These are phyloP conservation scores for Solanum aculeatissimum DNA, from an alignment of 305 asterid species.

Conservation along the genomic window DNA sequence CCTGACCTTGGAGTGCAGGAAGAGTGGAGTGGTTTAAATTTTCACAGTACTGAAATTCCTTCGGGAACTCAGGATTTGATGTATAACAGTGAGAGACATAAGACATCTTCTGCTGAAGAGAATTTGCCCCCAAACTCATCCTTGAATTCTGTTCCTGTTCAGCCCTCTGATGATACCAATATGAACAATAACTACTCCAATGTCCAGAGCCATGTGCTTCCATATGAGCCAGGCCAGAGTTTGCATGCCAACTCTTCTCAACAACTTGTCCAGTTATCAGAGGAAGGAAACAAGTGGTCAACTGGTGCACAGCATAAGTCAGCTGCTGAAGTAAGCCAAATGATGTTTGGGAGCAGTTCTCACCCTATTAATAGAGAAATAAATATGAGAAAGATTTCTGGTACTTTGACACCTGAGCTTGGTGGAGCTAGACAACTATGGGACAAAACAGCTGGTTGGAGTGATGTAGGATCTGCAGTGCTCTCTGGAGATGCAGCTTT, in stretches of 20 bases:
- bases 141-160: constrained; percentile 23
- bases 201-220: constrained; percentile 25
- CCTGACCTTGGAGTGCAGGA: constrained; percentile 45
- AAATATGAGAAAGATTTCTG: constrained; percentile 17
- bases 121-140: constrained; percentile 28
- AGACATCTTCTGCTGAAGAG: constrained; percentile 21
- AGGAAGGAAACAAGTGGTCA: constrained; percentile 35
- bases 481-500: constrained; percentile 30
- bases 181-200: constrained; percentile 15
- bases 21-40: constrained; percentile 60
- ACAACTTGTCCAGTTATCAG: constrained; percentile 31
- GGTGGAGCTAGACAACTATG: constrained; percentile 23
- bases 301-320: constrained; percentile 22
- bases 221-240: constrained; percentile 29
- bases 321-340: constrained; percentile 34
- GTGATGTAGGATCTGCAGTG: constrained; percentile 23
- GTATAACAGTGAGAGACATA: constrained; percentile 21
- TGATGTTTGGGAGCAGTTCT: constrained; percentile 25
- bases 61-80: constrained; percentile 31
- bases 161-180: constrained; percentile 17
- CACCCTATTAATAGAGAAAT: constrained; percentile 31
- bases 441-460: constrained; percentile 38
- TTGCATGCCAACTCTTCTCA: constrained; percentile 31
- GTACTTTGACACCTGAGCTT: constrained; percentile 26
- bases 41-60: constrained; percentile 34